phyloP scores from a whole-genome alignment of 2,329 filamentous ascomycete genomes.

The Epichloe glyceriae region DNA sequence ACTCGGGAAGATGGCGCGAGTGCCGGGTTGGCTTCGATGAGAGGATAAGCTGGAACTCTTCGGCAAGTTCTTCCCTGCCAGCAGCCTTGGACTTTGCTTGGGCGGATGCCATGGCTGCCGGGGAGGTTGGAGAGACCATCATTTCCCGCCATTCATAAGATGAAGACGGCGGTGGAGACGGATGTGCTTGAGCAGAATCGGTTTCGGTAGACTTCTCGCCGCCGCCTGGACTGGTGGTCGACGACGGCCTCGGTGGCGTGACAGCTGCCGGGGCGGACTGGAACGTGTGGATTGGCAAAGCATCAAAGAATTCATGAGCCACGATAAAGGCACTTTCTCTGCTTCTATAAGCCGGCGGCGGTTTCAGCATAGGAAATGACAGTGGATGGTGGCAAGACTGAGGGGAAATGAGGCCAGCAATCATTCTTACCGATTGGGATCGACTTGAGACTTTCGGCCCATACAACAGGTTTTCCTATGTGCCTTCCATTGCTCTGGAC shows the following conservation, averaged over 20 bases:
- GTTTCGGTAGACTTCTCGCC: neutral
- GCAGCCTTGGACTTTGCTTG: slow-evolving; percentile 35
- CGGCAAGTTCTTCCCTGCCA: slow-evolving; percentile 39
- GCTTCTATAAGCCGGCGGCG: slow-evolving; percentile 31
- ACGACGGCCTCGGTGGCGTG: slow-evolving; percentile 8
- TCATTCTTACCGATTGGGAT: slow-evolving; percentile 51
- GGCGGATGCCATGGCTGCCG: slow-evolving; percentile 36
- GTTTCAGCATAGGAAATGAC: neutral
- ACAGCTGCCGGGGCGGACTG: slow-evolving; percentile 48
- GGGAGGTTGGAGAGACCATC: slow-evolving; percentile 57
- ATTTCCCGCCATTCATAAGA: slow-evolving; percentile 65
- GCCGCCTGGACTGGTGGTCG: slow-evolving; percentile 9
- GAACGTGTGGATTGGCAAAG: slow-evolving; percentile 90
- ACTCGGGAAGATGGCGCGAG: slow-evolving; percentile 71
- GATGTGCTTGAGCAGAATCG: neutral
- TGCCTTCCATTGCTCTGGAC: slow-evolving; percentile 67
- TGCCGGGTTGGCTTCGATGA: slow-evolving; percentile 67
- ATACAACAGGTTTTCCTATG: slow-evolving; percentile 60
- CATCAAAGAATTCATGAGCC: slow-evolving; percentile 97
- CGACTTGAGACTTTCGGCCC: slow-evolving; percentile 82
- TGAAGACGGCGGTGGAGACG: neutral
- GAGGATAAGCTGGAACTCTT: slow-evolving; percentile 80
- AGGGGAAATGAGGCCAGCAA: neutral
- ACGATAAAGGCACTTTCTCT: slow-evolving; percentile 74
- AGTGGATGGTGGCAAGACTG: neutral